Conservation (phyloP, 2,329 filamentous ascomycete genomes). For the Fusarium zealandicum region DNA sequence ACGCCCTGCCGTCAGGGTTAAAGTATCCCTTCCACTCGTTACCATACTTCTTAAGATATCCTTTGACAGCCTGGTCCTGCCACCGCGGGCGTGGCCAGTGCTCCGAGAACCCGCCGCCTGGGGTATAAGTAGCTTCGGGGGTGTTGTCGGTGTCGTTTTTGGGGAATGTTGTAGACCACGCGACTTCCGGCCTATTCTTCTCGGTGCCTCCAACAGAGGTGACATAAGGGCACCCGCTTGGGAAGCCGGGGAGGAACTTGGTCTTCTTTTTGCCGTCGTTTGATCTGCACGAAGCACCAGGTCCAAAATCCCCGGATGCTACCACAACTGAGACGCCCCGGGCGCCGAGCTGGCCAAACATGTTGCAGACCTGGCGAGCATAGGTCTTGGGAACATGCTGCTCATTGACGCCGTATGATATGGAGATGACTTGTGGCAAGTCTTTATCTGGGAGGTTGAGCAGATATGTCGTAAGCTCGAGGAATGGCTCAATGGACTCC, state of each 20-base stretch:
- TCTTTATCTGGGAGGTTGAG: conserved; percentile 59
- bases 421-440: conserved; percentile 69
- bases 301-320: conserved; percentile 64
- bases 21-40: conserved; percentile 58
- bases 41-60: conserved; percentile 53
- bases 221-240: conserved; percentile 63
- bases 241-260: conserved; percentile 47
- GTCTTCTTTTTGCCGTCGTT: conserved; percentile 47
- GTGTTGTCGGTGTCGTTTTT: conserved; percentile 28
- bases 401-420: conserved; percentile 76
- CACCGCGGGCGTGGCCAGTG: conserved; percentile 54
- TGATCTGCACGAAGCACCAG: conserved; percentile 47
- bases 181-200: conserved; percentile 56
- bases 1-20: conserved; percentile 60
- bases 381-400: conserved; percentile 67
- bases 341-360: conserved; percentile 69
- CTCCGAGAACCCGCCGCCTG: conserved; percentile 59
- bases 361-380: conserved; percentile 57
- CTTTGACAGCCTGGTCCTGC: conserved; percentile 55
- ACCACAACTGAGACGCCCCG: conserved; percentile 73
- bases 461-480: conserved; percentile 68
- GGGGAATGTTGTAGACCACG: too few relatives aligned
- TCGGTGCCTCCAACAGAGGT: conserved; percentile 68
- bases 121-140: conserved; percentile 64
- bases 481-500: conserved; percentile 68